phyloP scores from a whole-genome alignment of 2,329 filamentous ascomycete species.

The Neofusicoccum umdonicola region DNA sequence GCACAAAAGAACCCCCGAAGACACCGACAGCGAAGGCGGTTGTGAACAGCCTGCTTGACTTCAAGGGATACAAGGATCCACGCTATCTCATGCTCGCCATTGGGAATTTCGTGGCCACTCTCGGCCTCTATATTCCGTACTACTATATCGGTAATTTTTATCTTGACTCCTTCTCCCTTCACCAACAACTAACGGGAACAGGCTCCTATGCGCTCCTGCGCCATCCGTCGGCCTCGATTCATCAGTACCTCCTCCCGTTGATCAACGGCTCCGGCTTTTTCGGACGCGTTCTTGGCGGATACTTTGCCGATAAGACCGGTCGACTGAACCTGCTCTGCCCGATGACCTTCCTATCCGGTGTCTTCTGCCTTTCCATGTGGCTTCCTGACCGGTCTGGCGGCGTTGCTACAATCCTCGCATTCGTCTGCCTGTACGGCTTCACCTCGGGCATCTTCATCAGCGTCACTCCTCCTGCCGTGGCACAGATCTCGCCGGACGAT shows the following conservation, averaged over 20 bases:
- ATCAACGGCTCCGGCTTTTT: constrained; percentile 17
- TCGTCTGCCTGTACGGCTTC: constrained; percentile 17
- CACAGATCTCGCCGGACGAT: constrained; percentile 14
- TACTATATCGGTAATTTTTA: constrained; percentile 18
- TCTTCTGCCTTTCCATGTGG: constrained; percentile 16
- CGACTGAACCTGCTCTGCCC: constrained; percentile 13
- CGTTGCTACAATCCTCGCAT: constrained; percentile 6
- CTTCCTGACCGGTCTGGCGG: neutral
- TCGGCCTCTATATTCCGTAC: constrained; percentile 17
- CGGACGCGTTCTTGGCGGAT: constrained; percentile 16
- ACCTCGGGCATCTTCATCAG: constrained; percentile 18
- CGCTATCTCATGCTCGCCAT: constrained; percentile 15
- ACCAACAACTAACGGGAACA: neutral
- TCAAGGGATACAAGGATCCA: constrained; percentile 17
- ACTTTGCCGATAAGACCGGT: constrained; percentile 13
- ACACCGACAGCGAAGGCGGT: neutral
- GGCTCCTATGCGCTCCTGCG: constrained; percentile 11
- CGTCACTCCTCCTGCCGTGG: constrained; percentile 12
- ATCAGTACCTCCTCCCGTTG: constrained; percentile 15
- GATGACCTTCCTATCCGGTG: constrained; percentile 16
- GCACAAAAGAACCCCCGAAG: constrained; percentile 1
- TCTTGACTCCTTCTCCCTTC: neutral
- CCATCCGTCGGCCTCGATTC: constrained; percentile 4
- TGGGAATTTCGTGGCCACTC: constrained; percentile 17
- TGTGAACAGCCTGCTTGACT: constrained; percentile 14